Evolutionary conservation across 768 basidiomycete genomes (phyloP).

Genomic region (Mrakia hoshinonis): DNA sequence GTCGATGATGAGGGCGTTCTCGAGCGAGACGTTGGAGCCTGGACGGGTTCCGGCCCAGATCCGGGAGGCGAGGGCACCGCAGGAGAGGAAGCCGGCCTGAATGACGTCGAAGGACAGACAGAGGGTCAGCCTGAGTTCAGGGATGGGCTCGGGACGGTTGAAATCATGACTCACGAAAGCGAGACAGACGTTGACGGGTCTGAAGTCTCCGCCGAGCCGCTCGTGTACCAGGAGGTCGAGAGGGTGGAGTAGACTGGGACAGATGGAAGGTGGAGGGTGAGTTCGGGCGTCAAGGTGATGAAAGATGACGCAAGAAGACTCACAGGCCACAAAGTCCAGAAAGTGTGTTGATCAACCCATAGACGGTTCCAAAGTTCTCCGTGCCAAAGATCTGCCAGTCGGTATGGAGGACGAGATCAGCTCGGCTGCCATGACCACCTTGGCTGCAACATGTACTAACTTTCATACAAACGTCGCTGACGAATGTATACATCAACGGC

Average conservation of each 20-base stretch:
- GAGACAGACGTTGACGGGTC: slow-evolving; percentile 36
- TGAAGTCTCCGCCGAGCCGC: slow-evolving; percentile 38
- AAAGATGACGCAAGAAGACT: too few species aligned
- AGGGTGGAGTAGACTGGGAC: slow-evolving; percentile 34
- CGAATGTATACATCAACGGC: slow-evolving; percentile 41
- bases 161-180: slow-evolving; percentile 31
- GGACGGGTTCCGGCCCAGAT: neutral
- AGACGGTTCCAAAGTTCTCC: slow-evolving; percentile 42
- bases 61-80: neutral
- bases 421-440: too few species aligned
- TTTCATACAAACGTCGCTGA: slow-evolving; percentile 33
- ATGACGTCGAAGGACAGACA: neutral
- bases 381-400: slow-evolving; percentile 39
- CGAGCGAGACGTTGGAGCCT: too few species aligned
- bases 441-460: too few species aligned
- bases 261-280: neutral
- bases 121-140: neutral
- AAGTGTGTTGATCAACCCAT: slow-evolving; percentile 41
- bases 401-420: too few species aligned
- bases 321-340: slow-evolving; percentile 38
- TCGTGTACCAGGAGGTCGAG: slow-evolving; percentile 41
- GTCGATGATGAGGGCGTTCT: too few species aligned
- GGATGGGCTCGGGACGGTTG: neutral
- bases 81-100: slow-evolving; percentile 7
- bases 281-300: neutral